Evolutionary conservation across 1,139 yeast species (phyloP), one percentile per base, ranked within the genome.

Genomic region (Hemisphaericaspora subhashii): DNA sequence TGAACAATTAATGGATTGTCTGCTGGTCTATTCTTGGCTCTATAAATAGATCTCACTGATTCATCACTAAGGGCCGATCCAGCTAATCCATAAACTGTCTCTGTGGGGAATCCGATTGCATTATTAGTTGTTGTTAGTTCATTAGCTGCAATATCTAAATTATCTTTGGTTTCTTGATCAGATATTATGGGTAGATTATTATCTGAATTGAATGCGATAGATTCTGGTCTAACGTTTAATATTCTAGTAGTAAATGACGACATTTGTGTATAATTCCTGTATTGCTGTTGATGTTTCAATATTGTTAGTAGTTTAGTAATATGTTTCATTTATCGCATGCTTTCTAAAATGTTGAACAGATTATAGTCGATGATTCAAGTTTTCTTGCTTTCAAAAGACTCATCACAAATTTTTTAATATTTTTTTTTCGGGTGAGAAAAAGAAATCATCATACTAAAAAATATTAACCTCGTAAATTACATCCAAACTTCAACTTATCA

Each of bases 1-100:
- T 92, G 98, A 0, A 92, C 82, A 44, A 92, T 92, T 46, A 92
- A 66, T 3, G 98, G 98, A 52, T 92, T 92, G 60, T 92, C 98
- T 2, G 95, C 82, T 0, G 98, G 98, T 46, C 98, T 71, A 55
- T 88, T 88, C 55, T 92, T 92, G 25, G 97, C 98, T 23, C 63
- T 68, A 59, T 89, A 92, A 9, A 92, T 92, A 36, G 83, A 77
- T 41, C 62, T 59, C 2, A 90, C 96, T 0, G 95, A 77, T 5
- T 77, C 80, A 40, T 88, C 89, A 40, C 71, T 73, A 41, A 87
- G 66, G 0, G 95, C 87, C 3, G 92, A 83, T 0, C 95, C 98
- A 0, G 96, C 98, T 2, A 92, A 71, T 0, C 98, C 98, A 57
- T 92, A 92, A 0, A 92, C 98, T 0, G 98, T 92, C 57, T 92